Conservation (phyloP, 1,139 yeast genomes). For the Pichia sp. region DNA sequence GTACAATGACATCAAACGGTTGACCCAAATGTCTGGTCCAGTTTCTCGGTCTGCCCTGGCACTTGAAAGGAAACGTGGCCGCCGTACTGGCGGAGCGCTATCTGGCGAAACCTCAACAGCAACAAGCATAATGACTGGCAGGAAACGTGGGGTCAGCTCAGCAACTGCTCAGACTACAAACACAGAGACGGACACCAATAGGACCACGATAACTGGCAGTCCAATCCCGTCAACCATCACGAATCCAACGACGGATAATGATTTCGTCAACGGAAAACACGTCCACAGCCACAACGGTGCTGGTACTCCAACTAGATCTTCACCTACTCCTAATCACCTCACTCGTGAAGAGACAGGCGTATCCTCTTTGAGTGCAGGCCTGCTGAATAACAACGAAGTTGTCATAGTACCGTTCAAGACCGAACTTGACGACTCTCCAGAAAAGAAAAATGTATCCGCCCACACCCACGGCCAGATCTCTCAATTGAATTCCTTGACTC, state of each 20-base stretch:
- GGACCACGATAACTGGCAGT: neutral
- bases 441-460: neutral
- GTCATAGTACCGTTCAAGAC: conserved; percentile 17
- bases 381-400: conserved; percentile 19
- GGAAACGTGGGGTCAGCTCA: conserved; percentile 18
- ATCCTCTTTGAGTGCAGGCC: conserved; percentile 15
- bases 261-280: neutral
- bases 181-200: conserved; percentile 11
- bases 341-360: conserved; percentile 10
- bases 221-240: conserved; percentile 6
- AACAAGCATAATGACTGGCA: conserved; percentile 14
- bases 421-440: conserved; percentile 8
- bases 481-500: conserved; percentile 3
- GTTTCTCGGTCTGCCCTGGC: conserved; percentile 43
- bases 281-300: neutral
- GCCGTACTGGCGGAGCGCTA: conserved; percentile 13
- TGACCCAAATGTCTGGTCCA: conserved; percentile 59
- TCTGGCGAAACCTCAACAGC: conserved; percentile 14
- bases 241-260: conserved; percentile 6
- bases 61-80: conserved; percentile 34
- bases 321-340: neutral
- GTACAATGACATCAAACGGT: conserved; percentile 70
- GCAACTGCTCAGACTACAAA: conserved; percentile 15
- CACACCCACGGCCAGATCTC: conserved; percentile 6
- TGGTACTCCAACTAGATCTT: neutral